Evolutionary conservation across 78 protist genomes (phyloP).

Genomic region (Creolimax fragrantissima): DNA sequence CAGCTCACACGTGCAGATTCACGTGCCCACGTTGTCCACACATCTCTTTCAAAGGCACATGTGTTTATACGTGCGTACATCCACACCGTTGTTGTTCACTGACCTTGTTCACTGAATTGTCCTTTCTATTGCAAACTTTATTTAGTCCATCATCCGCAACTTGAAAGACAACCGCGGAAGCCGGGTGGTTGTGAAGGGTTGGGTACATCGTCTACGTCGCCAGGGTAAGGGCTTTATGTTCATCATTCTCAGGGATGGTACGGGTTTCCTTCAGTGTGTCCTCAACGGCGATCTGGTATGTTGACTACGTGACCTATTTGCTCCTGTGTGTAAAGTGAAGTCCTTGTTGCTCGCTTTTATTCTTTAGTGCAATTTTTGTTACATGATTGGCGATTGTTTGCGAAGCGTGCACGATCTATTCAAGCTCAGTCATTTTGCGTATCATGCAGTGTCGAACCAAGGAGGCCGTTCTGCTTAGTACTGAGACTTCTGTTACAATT

Average conservation of each 20-base stretch:
- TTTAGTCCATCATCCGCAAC: conserved; percentile 48
- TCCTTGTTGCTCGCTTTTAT: too few relatives aligned
- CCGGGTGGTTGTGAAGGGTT: conserved; percentile 68
- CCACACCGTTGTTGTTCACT: too few relatives aligned
- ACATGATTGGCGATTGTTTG: not conserved
- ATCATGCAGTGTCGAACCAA: conserved; percentile 27
- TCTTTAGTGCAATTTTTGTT: not conserved
- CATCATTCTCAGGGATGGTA: conserved; percentile 87
- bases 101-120: too few relatives aligned
- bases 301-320: too few relatives aligned
- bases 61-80: too few relatives aligned
- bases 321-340: not conserved
- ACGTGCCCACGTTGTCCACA: too few relatives aligned
- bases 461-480: conserved; percentile 36
- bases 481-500: conserved; percentile 56
- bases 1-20: too few relatives aligned
- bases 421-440: too few relatives aligned
- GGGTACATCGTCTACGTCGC: conserved; percentile 76
- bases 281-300: conserved; percentile 35
- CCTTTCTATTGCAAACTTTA: too few relatives aligned
- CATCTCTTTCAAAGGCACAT: too few relatives aligned
- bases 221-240: conserved; percentile 55
- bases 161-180: conserved; percentile 24
- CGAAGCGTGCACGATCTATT: not conserved
- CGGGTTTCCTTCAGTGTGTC: conserved; percentile 78